phyloP scores from a whole-genome alignment of 108 stramenopile genomes.

The Parietichytrium sp. region DNA sequence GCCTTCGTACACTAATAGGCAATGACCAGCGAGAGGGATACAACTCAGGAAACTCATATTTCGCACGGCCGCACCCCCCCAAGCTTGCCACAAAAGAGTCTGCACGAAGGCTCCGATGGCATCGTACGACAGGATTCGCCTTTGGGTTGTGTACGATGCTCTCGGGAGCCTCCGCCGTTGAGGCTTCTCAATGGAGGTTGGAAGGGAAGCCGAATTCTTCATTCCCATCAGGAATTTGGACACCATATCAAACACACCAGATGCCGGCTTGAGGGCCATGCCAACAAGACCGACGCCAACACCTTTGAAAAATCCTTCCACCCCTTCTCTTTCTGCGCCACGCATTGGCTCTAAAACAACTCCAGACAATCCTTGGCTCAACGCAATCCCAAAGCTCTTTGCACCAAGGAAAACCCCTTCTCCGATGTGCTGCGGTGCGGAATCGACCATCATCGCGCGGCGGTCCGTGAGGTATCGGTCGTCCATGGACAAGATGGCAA shows the following conservation, averaged over 20 bases:
- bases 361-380: not conserved
- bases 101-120: conserved; percentile 1
- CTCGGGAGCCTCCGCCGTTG: not conserved
- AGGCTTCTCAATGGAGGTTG: not conserved
- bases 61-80: not conserved
- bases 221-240: not conserved
- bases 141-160: not conserved
- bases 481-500: conserved; percentile 1
- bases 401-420: conserved; percentile 20
- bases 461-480: conserved; percentile 14
- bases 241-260: not conserved
- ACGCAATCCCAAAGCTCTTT: conserved; percentile 13
- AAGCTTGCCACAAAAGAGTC: not conserved
- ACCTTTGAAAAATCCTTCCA: conserved; percentile 35
- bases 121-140: not conserved
- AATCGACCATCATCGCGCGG: not conserved
- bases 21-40: not conserved
- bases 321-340: conserved; percentile 24
- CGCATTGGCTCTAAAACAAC: conserved; percentile 15
- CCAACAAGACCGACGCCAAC: conserved; percentile 9
- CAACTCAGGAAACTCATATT: too few species aligned
- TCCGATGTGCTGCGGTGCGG: not conserved
- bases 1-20: not conserved
- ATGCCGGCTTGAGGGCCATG: not conserved
- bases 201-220: not conserved